Conservation (phyloP, 2,329 filamentous ascomycete genomes). For the Xylaria sp. region DNA sequence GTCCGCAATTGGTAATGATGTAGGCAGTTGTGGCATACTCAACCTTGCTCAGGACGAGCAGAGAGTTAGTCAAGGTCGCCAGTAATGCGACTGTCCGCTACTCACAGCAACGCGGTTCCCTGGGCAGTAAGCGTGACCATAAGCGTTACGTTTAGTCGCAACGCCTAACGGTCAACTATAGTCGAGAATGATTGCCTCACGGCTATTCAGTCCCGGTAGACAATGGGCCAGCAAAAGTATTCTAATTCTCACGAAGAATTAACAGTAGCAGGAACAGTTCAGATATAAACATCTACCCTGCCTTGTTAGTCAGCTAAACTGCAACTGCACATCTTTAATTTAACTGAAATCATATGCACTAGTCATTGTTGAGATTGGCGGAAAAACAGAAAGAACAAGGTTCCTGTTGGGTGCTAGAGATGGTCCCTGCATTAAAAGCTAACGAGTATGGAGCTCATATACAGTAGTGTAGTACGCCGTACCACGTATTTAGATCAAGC, state of each 20-base stretch:
- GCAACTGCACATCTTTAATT: too few relatives aligned
- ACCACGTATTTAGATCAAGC: background rate
- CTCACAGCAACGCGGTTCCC: background rate
- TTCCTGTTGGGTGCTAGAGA: background rate
- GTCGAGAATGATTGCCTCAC: too few relatives aligned
- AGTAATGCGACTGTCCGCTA: background rate
- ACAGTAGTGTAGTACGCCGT: background rate
- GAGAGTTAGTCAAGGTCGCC: too few relatives aligned
- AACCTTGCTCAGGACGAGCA: background rate
- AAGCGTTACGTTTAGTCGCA: background rate
- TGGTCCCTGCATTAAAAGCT: background rate
- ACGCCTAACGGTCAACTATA: background rate
- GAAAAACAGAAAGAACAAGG: background rate
- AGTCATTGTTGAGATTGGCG: conserved; percentile 23
- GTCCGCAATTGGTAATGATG: background rate
- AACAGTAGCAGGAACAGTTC: background rate
- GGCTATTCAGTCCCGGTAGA: too few relatives aligned
- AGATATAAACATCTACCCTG: background rate
- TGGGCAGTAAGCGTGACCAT: background rate
- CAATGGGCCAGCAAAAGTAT: background rate
- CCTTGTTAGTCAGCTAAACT: too few relatives aligned
- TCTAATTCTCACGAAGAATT: too few relatives aligned
- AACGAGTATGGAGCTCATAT: background rate
- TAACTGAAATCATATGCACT: background rate
- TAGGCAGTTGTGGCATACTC: background rate